These are phyloP conservation scores for Mucor racemosus DNA, from an alignment of 371 early-diverging fungal species.

Conservation along the genomic window DNA sequence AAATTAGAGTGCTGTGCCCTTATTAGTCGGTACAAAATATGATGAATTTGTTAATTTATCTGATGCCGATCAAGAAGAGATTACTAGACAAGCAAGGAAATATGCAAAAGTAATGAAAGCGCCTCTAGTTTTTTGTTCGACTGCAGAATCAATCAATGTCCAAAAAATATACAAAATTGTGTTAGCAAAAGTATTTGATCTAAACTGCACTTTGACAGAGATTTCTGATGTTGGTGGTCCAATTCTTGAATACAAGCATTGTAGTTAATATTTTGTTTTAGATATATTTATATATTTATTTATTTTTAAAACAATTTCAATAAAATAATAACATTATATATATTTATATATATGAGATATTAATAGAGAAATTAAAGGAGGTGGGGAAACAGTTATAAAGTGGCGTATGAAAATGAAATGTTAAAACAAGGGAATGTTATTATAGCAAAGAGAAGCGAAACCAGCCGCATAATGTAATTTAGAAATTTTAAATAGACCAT, in stretches of 20 bases:
- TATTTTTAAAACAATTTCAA: constrained; percentile 3
- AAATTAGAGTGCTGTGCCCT: constrained; percentile 85
- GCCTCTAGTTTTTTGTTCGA: constrained; percentile 93
- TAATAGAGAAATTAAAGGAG: constrained; percentile 3
- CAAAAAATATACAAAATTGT: constrained; percentile 98
- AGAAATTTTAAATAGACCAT: constrained; percentile 37
- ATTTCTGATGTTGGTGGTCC: constrained; percentile 92
- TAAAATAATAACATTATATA: background rate
- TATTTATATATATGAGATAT: background rate
- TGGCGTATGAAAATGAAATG: background rate
- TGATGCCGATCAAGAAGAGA: constrained; percentile 87
- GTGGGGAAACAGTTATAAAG: background rate
- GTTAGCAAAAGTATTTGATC: constrained; percentile 90
- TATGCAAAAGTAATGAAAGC: constrained; percentile 95
- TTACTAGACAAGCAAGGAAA: constrained; percentile 90
- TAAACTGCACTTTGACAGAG: constrained; percentile 91
- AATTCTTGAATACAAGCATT: constrained; percentile 77
- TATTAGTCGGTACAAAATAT: constrained; percentile 97
- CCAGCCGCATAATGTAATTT: constrained; percentile 4
- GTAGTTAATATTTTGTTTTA: constrained; percentile 26
- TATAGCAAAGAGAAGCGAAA: background rate
- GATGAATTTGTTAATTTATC: constrained; percentile 88
- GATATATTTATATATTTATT: too few species aligned
- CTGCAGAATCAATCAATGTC: constrained; percentile 92
- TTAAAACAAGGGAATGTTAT: background rate